These are phyloP conservation scores for Neohortaea acidophila DNA, from an alignment of 495 filamentous ascomycete species.

Conservation along the genomic window DNA sequence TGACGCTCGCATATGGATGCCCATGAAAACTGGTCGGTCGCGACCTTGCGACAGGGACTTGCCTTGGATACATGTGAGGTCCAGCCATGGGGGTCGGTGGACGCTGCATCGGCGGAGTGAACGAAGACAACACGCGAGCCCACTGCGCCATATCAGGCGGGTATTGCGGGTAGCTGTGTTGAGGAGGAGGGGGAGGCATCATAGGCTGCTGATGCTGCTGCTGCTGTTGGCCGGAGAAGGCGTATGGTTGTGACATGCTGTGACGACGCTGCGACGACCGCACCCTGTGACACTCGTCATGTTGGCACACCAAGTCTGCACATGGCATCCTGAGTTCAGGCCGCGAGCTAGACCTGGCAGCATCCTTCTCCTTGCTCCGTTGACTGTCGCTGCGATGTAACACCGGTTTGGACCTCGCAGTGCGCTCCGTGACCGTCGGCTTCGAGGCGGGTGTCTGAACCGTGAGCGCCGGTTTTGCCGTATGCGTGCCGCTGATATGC, in stretches of 20 bases:
- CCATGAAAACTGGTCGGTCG: constrained; percentile 9
- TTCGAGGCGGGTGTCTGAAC: background rate
- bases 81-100: constrained; percentile 1
- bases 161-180: background rate
- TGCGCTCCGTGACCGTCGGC: constrained; percentile 13
- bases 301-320: constrained; percentile 16
- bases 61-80: too few species aligned
- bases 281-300: constrained; percentile 16
- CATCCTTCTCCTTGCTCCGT: constrained; percentile 1
- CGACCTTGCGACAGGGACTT: too few species aligned
- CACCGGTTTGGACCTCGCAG: constrained; percentile 7
- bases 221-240: too few species aligned
- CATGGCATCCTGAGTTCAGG: background rate
- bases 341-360: constrained; percentile 6
- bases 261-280: constrained; percentile 4
- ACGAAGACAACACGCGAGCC: background rate
- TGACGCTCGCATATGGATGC: background rate
- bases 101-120: background rate
- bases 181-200: constrained; percentile 1
- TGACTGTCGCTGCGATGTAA: constrained; percentile 5
- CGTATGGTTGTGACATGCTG: background rate
- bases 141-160: constrained; percentile 5
- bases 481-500: constrained; percentile 40
- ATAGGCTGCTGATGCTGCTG: background rate
- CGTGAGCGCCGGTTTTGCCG: background rate